Evolutionary conservation across 345 rosid genomes (phyloP), one percentile per base, ranked within the genome.

Genomic region (Cardamine occulta): DNA sequence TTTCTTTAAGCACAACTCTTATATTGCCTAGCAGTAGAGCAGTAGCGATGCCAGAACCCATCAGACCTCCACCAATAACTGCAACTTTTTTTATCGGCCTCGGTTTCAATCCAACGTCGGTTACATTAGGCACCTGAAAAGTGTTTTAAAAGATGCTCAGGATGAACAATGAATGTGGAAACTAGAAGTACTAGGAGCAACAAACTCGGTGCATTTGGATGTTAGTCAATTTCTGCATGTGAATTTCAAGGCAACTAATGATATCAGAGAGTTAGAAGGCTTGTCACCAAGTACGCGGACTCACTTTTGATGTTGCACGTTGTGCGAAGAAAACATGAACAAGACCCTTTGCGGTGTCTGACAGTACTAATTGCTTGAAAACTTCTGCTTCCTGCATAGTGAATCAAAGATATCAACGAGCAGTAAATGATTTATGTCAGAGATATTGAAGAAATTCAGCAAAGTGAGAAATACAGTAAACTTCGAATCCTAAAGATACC

Each of bases 11-110:
- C 63, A 91, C 76, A 77, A 94, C 98, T 72, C 63, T 73, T 59
- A 82, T 86, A 80, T 89, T 85, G 86, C 86, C 76, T 75, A 86
- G 12, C 57, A 94, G 79, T 55, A 90, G 87, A 54, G 92, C 94
- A 0, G 98, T 89, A 77, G 96, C 89, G 57, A 93, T 93, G 81
- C 97, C 98, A 80, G 96, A 91, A 74, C 98, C 98, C 97, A 94
- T 94, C 49, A 94, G 84, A 66, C 98, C 98, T 76, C 98, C 97
- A 79, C 98, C 98, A 79, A 94, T 90, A 61, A 94, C 89, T 63
- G 98, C 97, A 78, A 87, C 95, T 78, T 91, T 94, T 79, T 86
- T 94, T 24, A 88, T 75, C 65, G 73, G 73, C 79, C 91, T 85
- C 12, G 97, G 97, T 80, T 94, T 91, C 69, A 94, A 88, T 62